Evolutionary conservation across 768 basidiomycete genomes (phyloP).

Genomic region (Candolleomyces efflorescens): DNA sequence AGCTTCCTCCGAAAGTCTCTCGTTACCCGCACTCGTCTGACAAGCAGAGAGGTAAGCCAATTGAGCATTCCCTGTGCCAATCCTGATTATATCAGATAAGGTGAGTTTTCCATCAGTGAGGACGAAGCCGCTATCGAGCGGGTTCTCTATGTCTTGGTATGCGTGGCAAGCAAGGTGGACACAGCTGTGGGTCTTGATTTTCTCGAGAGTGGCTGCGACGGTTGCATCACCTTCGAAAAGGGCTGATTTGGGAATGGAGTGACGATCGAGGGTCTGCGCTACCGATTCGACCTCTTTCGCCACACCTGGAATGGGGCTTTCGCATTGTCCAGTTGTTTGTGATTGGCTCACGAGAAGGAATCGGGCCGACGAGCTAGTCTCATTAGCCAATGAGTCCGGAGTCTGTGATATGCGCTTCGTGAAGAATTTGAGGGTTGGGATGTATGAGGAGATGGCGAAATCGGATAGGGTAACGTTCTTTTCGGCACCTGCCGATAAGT

Average conservation of each 20-base stretch:
- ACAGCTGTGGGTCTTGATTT: conserved; percentile 12
- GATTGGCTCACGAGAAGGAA: conserved; percentile 12
- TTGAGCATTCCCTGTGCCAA: conserved; percentile 11
- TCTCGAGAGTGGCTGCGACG: conserved; percentile 2
- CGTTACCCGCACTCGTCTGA: conserved; percentile 28
- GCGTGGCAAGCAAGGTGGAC: conserved; percentile 33
- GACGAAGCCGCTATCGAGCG: conserved; percentile 20
- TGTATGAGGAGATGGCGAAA: conserved; percentile 6
- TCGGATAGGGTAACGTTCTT: background rate
- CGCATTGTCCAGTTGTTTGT: background rate
- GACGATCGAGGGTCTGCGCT: background rate
- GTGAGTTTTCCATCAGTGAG: conserved; percentile 18
- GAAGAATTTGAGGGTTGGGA: conserved; percentile 1
- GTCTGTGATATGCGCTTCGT: background rate
- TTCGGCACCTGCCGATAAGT: background rate
- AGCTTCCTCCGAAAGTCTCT: conserved; percentile 27
- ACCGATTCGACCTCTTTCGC: conserved; percentile 4
- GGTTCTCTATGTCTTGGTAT: conserved; percentile 19
- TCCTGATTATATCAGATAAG: conserved; percentile 10
- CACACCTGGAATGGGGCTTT: conserved; percentile 9
- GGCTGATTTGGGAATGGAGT: no score
- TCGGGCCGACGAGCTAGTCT: background rate
- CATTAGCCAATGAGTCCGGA: no score
- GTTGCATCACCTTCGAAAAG: conserved; percentile 7
- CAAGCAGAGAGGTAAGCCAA: conserved; percentile 40